phyloP scores from a whole-genome alignment of 2,329 filamentous ascomycete genomes.

The Aspergillus novofumigatus region DNA sequence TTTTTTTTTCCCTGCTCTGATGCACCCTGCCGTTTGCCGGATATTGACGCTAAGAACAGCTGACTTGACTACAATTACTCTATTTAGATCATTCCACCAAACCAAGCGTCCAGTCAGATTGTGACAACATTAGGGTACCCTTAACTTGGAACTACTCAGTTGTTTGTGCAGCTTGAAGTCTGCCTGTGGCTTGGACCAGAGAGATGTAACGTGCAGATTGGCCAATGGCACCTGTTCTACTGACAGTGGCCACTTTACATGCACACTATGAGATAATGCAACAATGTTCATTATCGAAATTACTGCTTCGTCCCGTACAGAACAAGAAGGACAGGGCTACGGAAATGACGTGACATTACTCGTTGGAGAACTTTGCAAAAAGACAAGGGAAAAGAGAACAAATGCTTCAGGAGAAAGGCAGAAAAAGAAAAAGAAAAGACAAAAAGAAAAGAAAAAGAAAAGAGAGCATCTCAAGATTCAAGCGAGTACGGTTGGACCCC shows the following conservation, averaged over 20 bases:
- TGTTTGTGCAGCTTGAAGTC: conserved; percentile 21
- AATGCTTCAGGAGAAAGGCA: not conserved
- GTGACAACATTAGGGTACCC: conserved; percentile 15
- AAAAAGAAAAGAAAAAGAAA: conserved; percentile 2
- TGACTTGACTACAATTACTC: not conserved
- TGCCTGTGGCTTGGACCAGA: conserved; percentile 18
- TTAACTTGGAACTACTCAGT: conserved; percentile 19
- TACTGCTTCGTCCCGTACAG: conserved; percentile 10
- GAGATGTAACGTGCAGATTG: conserved; percentile 27
- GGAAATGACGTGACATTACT: not conserved
- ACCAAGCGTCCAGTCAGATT: conserved; percentile 9
- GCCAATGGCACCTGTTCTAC: conserved; percentile 23
- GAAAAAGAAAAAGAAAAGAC: not conserved
- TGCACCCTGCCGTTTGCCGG: conserved; percentile 31
- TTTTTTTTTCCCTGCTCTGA: conserved; percentile 10
- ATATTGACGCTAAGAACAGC: conserved; percentile 21
- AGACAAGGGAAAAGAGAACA: not conserved
- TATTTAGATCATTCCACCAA: conserved; percentile 24
- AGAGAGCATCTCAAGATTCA: conserved; percentile 3
- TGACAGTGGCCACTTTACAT: conserved; percentile 15
- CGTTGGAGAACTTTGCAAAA: conserved; percentile 11
- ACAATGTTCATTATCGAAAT: conserved; percentile 18
- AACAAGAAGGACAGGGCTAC: conserved; percentile 5
- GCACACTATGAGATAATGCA: conserved; percentile 19
- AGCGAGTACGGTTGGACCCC: conserved; percentile 22